A percentile compares a stretch with the other conserved stretches of the same genome.
Evolutionary conservation across 495 filamentous ascomycete genomes (phyloP).

Genomic region (Symbiotaphrina buchneri): DNA sequence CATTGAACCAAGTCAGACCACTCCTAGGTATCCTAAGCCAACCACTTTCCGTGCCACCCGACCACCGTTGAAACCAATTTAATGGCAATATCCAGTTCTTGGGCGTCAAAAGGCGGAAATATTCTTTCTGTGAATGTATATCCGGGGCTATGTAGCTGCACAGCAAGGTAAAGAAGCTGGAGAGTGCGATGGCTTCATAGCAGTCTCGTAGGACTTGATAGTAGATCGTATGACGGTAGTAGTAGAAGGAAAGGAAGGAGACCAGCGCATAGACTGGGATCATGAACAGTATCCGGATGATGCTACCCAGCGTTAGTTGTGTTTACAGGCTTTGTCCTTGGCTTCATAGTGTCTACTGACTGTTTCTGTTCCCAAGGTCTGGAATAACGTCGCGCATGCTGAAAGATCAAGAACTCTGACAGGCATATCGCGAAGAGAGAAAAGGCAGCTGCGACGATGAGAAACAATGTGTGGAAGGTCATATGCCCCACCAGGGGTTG

Average conservation of each 20-base stretch:
- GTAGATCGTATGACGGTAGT: constrained; percentile 65
- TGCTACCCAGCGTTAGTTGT: constrained; percentile 15
- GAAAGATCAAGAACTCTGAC: constrained; percentile 16
- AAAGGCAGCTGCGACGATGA: constrained; percentile 24
- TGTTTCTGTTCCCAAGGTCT: constrained; percentile 4
- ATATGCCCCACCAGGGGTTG: too few relatives aligned
- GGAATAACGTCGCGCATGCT: constrained; percentile 4
- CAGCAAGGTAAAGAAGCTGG: constrained; percentile 74
- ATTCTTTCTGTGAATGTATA: constrained; percentile 70
- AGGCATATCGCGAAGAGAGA: constrained; percentile 18
- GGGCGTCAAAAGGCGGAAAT: constrained; percentile 48
- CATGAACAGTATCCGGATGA: constrained; percentile 85
- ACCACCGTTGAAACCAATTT: constrained; percentile 42
- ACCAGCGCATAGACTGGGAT: constrained; percentile 66
- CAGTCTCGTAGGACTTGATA: constrained; percentile 64
- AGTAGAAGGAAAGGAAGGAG: constrained; percentile 53
- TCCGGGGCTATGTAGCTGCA: constrained; percentile 66
- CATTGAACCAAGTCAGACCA: constrained; percentile 19
- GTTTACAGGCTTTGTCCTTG: not conserved
- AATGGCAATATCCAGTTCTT: constrained; percentile 60
- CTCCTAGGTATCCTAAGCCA: constrained; percentile 59
- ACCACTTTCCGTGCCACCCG: constrained; percentile 36
- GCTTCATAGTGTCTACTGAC: not conserved
- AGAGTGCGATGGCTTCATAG: constrained; percentile 84
- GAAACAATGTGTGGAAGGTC: constrained; percentile 22